These are phyloP conservation scores for Penicillium sp. DNA, from an alignment of 2,329 filamentous ascomycete species.

Conservation along the genomic window DNA sequence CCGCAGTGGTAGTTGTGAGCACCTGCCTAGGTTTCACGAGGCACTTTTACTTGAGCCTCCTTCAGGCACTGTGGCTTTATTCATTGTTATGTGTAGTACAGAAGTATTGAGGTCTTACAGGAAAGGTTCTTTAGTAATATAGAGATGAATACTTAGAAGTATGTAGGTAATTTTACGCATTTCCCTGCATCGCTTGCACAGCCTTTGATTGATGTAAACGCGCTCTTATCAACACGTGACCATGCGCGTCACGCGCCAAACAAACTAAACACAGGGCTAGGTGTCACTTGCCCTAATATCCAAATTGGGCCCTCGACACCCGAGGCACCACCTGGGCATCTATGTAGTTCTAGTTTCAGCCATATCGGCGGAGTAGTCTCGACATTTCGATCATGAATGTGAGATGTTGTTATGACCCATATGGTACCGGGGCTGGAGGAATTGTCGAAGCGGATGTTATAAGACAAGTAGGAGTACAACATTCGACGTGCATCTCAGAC, in stretches of 20 bases:
- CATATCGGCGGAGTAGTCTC: background rate
- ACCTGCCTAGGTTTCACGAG: background rate
- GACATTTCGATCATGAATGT: background rate
- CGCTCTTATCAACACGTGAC: conserved; percentile 5
- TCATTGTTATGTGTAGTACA: background rate
- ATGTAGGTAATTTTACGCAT: background rate
- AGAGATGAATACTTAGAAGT: background rate
- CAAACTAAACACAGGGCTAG: background rate
- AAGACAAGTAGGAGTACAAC: background rate
- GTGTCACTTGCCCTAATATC: background rate
- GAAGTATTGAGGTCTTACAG: background rate
- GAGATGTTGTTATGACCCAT: background rate
- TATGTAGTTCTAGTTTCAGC: background rate
- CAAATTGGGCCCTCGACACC: background rate
- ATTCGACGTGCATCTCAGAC: background rate
- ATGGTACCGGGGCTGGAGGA: background rate
- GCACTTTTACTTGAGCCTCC: background rate
- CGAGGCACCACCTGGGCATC: background rate
- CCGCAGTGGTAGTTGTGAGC: accelerated
- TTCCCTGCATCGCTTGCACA: background rate
- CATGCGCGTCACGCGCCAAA: background rate
- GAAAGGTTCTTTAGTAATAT: background rate
- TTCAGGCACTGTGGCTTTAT: background rate
- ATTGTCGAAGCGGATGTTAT: background rate
- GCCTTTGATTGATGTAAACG: background rate